phyloP scores from a whole-genome alignment of 331 rosid genomes.

The Quercus tomentella region DNA sequence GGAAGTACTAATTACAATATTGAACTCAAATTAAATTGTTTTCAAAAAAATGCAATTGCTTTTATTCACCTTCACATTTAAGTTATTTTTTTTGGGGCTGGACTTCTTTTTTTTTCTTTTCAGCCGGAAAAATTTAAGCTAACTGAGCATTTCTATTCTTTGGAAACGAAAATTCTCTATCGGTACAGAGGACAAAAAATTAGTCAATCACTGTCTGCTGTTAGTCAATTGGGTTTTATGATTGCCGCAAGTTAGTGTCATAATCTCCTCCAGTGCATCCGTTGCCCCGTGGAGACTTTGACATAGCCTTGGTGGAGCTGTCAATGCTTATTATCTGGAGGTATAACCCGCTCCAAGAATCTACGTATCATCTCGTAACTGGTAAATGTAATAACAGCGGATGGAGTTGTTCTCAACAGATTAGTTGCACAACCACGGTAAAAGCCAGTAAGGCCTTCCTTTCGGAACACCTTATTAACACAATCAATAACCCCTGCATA shows the following conservation, averaged over 20 bases:
- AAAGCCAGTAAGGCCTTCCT: conserved; percentile 83
- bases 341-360: conserved; percentile 46
- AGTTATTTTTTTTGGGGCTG: neutral
- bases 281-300: conserved; percentile 20
- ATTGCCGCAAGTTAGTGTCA: conserved; percentile 18
- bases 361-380: conserved; percentile 89
- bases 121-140: neutral
- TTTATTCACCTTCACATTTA: conserved; percentile 4
- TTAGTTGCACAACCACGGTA: conserved; percentile 90
- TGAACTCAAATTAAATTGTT: too few relatives aligned
- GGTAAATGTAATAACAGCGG: conserved; percentile 91
- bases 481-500: conserved; percentile 82
- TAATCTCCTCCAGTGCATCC: conserved; percentile 12
- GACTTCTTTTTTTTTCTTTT: neutral
- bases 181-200: neutral
- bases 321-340: conserved; percentile 32
- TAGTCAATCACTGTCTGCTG: conserved; percentile 43
- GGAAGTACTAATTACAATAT: too few relatives aligned
- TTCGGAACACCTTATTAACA: conserved; percentile 67
- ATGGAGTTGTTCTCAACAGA: conserved; percentile 86
- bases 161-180: conserved; percentile 10
- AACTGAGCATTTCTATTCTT: conserved; percentile 25
- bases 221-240: conserved; percentile 46
- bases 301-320: conserved; percentile 18
- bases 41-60: conserved; percentile 13